A percentile compares a stretch with the other conserved stretches of the same genome.
Evolutionary conservation across 78 protist species (phyloP).

Genomic region (Dictyostelium discoideum): DNA sequence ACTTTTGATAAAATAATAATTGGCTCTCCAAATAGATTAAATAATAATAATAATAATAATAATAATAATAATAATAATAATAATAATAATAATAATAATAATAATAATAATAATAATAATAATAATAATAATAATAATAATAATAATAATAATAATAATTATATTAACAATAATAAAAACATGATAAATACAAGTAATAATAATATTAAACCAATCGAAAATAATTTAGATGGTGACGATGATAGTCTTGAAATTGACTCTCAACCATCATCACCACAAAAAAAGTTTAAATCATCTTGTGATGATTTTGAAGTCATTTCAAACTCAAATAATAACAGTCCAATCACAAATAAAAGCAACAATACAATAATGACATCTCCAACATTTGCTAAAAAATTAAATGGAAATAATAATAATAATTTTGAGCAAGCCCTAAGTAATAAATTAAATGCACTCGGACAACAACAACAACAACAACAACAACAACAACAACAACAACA

Average conservation of each 20-base stretch:
- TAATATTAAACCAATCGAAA: not conserved
- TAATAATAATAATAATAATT: not conserved
- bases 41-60: not conserved
- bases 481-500: too few relatives aligned
- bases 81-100: not conserved
- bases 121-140: not conserved
- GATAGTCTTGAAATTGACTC: not conserved
- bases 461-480: not conserved
- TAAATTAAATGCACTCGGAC: not conserved
- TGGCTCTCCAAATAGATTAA: not conserved
- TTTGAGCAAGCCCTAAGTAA: not conserved
- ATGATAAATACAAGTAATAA: not conserved
- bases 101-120: not conserved
- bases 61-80: constrained; percentile 2
- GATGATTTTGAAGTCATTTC: not conserved
- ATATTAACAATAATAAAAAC: constrained; percentile 11
- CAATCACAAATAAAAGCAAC: not conserved
- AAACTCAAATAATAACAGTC: not conserved
- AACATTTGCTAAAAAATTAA: not conserved
- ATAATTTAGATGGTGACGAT: not conserved
- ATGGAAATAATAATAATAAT: too few relatives aligned
- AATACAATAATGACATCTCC: not conserved
- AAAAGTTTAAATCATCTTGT: constrained; percentile 1
- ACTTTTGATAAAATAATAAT: constrained; percentile 2
- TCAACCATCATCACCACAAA: constrained; percentile 12